These are phyloP conservation scores for Alternaria consortialis DNA, from an alignment of 2,329 filamentous ascomycete genomes.

Conservation along the genomic window DNA sequence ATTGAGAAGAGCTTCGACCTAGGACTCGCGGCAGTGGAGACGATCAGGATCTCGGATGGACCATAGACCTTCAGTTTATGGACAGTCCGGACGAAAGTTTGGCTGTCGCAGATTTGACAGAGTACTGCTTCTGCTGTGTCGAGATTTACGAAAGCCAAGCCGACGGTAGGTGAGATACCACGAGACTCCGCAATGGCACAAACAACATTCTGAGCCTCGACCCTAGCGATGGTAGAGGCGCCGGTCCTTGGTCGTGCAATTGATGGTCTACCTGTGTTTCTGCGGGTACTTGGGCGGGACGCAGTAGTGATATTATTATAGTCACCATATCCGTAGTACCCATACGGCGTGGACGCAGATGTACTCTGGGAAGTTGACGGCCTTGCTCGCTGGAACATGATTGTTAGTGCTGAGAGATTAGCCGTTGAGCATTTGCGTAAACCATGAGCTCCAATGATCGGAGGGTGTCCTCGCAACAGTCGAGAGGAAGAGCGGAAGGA, in stretches of 20 bases:
- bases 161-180: constrained; percentile 84
- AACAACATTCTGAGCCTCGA: constrained; percentile 74
- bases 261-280: constrained; percentile 49
- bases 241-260: constrained; percentile 63
- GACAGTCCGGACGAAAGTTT: constrained; percentile 87
- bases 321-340: constrained; percentile 46
- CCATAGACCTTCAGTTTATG: constrained; percentile 85
- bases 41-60: constrained; percentile 81
- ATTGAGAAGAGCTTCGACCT: constrained; percentile 79
- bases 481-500: constrained; percentile 1
- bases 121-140: constrained; percentile 84
- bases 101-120: constrained; percentile 91
- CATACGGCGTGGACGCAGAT: constrained; percentile 45
- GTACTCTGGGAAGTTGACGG: constrained; percentile 45
- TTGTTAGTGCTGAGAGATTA: constrained; percentile 34
- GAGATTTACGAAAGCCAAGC: constrained; percentile 86
- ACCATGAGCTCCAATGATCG: constrained; percentile 3
- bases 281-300: constrained; percentile 45
- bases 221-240: constrained; percentile 65
- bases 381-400: constrained; percentile 37
- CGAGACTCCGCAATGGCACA: constrained; percentile 89
- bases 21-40: constrained; percentile 73
- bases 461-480: not conserved
- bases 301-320: constrained; percentile 50
- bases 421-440: constrained; percentile 24